phyloP scores from a whole-genome alignment of 2,329 filamentous ascomycete species.

The Ciborinia camelliae region DNA sequence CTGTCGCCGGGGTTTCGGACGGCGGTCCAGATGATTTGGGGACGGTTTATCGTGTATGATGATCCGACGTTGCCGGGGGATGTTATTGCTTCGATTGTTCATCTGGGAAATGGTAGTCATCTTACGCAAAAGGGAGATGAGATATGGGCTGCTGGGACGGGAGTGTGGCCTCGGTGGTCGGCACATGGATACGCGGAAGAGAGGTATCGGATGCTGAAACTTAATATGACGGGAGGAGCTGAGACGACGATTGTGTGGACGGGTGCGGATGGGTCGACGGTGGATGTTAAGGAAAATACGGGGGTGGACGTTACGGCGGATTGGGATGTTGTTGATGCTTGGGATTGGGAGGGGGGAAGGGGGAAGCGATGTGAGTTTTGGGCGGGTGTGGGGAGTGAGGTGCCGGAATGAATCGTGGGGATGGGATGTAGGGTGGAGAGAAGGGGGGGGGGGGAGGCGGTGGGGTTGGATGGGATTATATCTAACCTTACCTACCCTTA shows the following conservation, averaged over 20 bases:
- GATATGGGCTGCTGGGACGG: neutral
- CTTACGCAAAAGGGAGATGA: neutral
- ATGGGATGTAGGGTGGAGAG: too few species aligned
- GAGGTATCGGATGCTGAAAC: conserved; percentile 4
- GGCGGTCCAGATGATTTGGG: conserved; percentile 24
- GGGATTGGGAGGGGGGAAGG: conserved; percentile 23
- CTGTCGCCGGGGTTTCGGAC: conserved; percentile 20
- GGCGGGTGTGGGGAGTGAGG: conserved; percentile 18
- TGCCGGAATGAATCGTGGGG: conserved; percentile 23
- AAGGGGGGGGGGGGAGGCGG: fast-evolving
- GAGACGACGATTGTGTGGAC: neutral
- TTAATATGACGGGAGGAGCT: conserved; percentile 15
- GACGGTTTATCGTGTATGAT: conserved; percentile 18
- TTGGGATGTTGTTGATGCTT: conserved; percentile 27
- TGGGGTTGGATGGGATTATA: neutral
- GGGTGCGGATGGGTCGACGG: conserved; percentile 5
- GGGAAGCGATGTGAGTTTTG: conserved; percentile 25
- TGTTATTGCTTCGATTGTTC: neutral
- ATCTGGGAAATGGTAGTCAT: neutral
- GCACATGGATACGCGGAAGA: neutral
- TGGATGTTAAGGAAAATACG: neutral
- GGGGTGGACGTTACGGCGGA: conserved; percentile 3
- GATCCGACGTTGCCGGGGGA: conserved; percentile 1
- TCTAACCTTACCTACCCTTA: too few species aligned
- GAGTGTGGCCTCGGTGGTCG: conserved; percentile 3